phyloP scores from a whole-genome alignment of 2,329 filamentous ascomycete species.

The Xylaria sp. region DNA sequence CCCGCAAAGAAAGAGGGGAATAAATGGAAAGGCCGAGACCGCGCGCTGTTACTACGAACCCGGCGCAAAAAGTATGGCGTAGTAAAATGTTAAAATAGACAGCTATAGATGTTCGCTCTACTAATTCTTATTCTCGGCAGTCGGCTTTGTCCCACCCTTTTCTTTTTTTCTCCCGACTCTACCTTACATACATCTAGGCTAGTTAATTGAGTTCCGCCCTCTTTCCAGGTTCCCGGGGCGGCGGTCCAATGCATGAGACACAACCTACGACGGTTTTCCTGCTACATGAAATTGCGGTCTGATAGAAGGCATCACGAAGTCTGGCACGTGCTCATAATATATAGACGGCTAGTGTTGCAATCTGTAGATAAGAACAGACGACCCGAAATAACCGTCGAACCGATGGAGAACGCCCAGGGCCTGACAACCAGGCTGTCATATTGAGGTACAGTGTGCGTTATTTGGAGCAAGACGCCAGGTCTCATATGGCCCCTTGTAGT shows the following conservation, averaged over 20 bases:
- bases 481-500: slow-evolving; percentile 5
- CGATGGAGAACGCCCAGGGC: too few relatives aligned
- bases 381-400: too few relatives aligned
- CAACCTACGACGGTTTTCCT: not conserved
- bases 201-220: too few relatives aligned
- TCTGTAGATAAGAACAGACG: too few relatives aligned
- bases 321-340: slow-evolving; percentile 10
- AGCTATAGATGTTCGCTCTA: not conserved
- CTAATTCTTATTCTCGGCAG: slow-evolving; percentile 13
- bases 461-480: slow-evolving; percentile 2
- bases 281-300: slow-evolving; percentile 24
- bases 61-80: not conserved
- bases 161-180: not conserved
- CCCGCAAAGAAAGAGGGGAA: too few relatives aligned
- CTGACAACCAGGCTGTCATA: too few relatives aligned
- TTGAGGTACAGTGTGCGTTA: too few relatives aligned
- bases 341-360: too few relatives aligned
- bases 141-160: not conserved
- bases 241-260: not conserved
- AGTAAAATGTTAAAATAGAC: slow-evolving; percentile 13
- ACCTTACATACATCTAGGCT: not conserved
- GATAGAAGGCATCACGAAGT: not conserved
- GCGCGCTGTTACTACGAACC: slow-evolving; percentile 1
- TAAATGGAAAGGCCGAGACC: slow-evolving; percentile 9
- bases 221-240: too few relatives aligned